Evolutionary conservation across 768 basidiomycete genomes (phyloP), one percentile per base, ranked within the genome.

Genomic region (Tephrocybe sp.): DNA sequence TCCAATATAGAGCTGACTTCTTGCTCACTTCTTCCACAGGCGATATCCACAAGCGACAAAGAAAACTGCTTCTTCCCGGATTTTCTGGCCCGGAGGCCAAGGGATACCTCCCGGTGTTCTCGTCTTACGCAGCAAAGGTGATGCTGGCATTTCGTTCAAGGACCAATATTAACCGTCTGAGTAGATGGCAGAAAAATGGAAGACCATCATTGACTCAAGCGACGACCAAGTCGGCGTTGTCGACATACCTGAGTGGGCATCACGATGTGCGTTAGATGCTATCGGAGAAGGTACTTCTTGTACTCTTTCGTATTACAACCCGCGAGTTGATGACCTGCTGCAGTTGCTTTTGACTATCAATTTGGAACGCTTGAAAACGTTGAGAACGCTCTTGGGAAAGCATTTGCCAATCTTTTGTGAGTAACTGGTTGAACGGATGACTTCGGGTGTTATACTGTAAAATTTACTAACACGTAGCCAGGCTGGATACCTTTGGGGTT

Each of bases 301-400:
- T 36, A 15, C 12, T 43, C 10, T 25, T 14, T 17, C 3, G 9
- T 28, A 26, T 25, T 4, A 20, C n/a, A 10, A 33, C 23, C 21
- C 1, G 17, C 4, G 14, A 42, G 20, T 18, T 39, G n/a, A n/a
- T n/a, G n/a, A n/a, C n/a, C n/a, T n/a, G n/a, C n/a, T n/a, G 6
- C 14, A 76, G 78, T 73, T 42, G 77, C 75, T 32, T 81, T 81
- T 50, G 79, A 80, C 48, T 72, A 79, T 54, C 69, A 70, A 21
- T 79, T 80, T 37, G 72, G 68, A 7, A 66, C 68, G 3, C 60
- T 73, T 54, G 70, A 75, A 9, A 60, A 72, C 46, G 61, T 53
- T 14, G 60, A 70, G 14, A 74, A 72, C 45, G 60, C 62, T 26
- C 67, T 78, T 18, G 68, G 66, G 12, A 61, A 66, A n/a, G 70